These are phyloP conservation scores for Furcasterigmium furcatum DNA, from an alignment of 2,329 filamentous ascomycete genomes.

Conservation along the genomic window DNA sequence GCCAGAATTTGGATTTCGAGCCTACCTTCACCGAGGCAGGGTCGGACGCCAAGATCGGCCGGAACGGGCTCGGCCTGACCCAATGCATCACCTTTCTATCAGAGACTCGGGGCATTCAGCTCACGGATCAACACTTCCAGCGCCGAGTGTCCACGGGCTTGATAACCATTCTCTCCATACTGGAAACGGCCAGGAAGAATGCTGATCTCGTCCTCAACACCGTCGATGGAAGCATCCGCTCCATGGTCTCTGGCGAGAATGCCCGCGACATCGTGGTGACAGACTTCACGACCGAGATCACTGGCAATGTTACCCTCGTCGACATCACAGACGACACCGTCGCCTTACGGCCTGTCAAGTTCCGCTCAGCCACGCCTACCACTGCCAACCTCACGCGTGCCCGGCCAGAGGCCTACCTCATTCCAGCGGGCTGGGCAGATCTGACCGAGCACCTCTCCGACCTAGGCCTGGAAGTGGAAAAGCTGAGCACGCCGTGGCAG, in stretches of 20 bases:
- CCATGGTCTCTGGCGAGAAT: too few relatives aligned
- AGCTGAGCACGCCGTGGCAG: constrained; percentile 3
- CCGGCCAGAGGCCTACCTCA: constrained; percentile 9
- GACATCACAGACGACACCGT: constrained; percentile 2
- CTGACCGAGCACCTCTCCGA: constrained; percentile 6
- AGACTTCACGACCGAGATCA: too few relatives aligned
- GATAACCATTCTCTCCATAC: too few relatives aligned
- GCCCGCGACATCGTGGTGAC: too few relatives aligned
- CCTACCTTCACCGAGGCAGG: constrained; percentile 11
- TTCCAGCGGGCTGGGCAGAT: constrained; percentile 5
- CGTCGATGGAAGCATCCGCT: too few relatives aligned
- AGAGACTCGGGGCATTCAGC: constrained; percentile 7
- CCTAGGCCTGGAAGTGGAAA: constrained; percentile 5
- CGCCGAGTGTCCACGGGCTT: constrained; percentile 6
- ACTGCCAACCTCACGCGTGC: constrained; percentile 3
- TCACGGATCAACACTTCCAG: constrained; percentile 9
- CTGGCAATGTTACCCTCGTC: too few relatives aligned
- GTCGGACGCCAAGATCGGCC: constrained; percentile 2
- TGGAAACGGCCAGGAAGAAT: constrained; percentile 2
- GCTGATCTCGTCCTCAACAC: too few relatives aligned
- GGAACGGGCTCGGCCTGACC: constrained; percentile 4
- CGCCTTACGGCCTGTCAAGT: too few relatives aligned
- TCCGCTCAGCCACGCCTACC: constrained; percentile 6
- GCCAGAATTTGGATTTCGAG: too few relatives aligned
- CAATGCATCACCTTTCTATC: constrained; percentile 8